Evolutionary conservation across 2,329 filamentous ascomycete species (phyloP), one percentile per base, ranked within the genome.

Genomic region (Colletotrichum brevisporum): DNA sequence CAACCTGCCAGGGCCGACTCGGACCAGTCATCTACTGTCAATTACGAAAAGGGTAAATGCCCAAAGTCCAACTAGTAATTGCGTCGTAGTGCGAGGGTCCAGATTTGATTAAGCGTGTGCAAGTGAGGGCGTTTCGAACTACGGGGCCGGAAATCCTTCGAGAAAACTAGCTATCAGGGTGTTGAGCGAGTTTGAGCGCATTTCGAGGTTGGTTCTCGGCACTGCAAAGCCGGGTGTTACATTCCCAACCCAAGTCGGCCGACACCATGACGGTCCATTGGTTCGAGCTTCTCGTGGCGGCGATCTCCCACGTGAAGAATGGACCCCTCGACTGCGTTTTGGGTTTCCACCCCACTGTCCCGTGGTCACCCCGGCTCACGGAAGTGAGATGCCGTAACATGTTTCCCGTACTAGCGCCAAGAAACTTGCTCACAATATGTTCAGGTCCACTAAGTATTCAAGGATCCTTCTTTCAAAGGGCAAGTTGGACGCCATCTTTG

Each of bases 131-230:
- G 45, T 48, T 31, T 58, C 9, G 36, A 15, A 24, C 16, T 2
- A 50, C 21, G 48, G 36, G 5, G 9, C 21, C 21, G 13, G 27
- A n/a, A 31, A 50, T 36, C n/a, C 12, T 48, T 39, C 24, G 45
- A 9, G 10, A 10, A 36, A 36, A 36, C 31, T 54, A 41, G 47
- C 36, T 41, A 6, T 47, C 31, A 36, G 41, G 18, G 63, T 45
- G 31, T 54, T 61, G 67, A 66, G 62, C 55, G 45, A 24, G 51
- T 67, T 69, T 67, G 65, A 68, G 65, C 47, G 24, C 12, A n/a
- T 68, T 64, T 36, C 45, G 31, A 58, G 18, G 27, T 27, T 48
- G 50, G n/a, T 52, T 12, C 8, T 13, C 26, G 45, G 52, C 45
- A 48, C 53, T 57, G n/a, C 26, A 31, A 13, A 21, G 39, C 16